Conservation (phyloP, 2,329 filamentous ascomycete genomes). For the Lachnellula suecica region DNA sequence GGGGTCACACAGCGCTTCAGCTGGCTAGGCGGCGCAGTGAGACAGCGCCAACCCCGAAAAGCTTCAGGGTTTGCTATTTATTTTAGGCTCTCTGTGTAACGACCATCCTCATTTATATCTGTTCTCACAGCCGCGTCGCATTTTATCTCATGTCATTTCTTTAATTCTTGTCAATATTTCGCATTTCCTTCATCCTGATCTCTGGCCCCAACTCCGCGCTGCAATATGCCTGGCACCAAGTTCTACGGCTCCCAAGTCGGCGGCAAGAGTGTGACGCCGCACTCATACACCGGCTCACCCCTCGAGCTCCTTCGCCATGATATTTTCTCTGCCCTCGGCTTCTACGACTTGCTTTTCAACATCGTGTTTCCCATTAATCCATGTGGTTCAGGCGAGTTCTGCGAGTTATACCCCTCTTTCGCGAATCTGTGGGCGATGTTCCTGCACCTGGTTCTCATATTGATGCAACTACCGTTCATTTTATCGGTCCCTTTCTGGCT, state of each 20-base stretch:
- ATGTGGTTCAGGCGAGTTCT: slow-evolving; percentile 51
- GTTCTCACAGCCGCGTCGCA: neutral
- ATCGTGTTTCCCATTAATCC: slow-evolving; percentile 59
- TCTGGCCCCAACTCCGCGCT: neutral
- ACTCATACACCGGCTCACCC: slow-evolving; percentile 53
- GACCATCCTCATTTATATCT: neutral
- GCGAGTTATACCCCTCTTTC: slow-evolving; percentile 61
- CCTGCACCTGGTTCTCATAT: slow-evolving; percentile 56
- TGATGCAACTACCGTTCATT: slow-evolving; percentile 62
- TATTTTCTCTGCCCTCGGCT: slow-evolving; percentile 36
- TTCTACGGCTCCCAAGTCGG: slow-evolving; percentile 61
- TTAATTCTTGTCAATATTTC: neutral
- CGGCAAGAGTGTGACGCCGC: slow-evolving; percentile 56
- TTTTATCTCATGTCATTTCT: neutral
- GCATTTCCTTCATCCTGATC: neutral
- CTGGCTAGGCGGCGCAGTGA: neutral
- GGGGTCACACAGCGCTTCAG: neutral
- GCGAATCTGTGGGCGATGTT: slow-evolving; percentile 56
- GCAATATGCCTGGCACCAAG: slow-evolving; percentile 40
- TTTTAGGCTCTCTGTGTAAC: neutral
- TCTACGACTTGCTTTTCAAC: slow-evolving; percentile 48
- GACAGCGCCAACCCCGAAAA: neutral
- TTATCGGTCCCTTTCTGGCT: slow-evolving; percentile 52
- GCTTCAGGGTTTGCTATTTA: neutral
- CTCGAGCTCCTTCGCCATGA: slow-evolving; percentile 38